phyloP scores from a whole-genome alignment of 192 early-diverging fungal genomes.

The Radiomyces spectabilis region DNA sequence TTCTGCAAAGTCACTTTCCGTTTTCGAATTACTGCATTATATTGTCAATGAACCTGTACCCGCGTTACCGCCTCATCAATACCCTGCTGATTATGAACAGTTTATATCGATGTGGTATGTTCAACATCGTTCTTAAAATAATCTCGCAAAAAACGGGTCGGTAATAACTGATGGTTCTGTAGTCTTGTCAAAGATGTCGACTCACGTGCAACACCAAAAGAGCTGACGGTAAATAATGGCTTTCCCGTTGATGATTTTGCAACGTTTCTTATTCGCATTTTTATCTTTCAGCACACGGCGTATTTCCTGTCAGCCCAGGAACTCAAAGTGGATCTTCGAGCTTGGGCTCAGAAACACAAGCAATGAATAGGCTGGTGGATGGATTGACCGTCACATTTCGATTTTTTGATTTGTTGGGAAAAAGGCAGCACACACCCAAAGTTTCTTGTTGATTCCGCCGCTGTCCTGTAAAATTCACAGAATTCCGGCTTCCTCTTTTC shows the following conservation, averaged over 20 bases:
- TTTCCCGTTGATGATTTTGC: too few species aligned
- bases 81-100: conserved; percentile 51
- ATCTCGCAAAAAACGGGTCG: background rate
- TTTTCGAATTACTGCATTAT: conserved; percentile 90
- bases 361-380: too few species aligned
- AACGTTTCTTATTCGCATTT: too few species aligned
- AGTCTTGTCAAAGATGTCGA: conserved; percentile 40
- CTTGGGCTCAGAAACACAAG: too few species aligned
- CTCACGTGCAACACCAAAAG: conserved; percentile 36
- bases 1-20: conserved; percentile 31
- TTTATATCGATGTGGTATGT: conserved; percentile 60
- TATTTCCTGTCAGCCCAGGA: too few species aligned
- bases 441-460: too few species aligned
- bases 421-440: too few species aligned
- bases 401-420: too few species aligned
- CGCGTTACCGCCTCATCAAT: conserved; percentile 14
- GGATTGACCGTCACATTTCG: too few species aligned
- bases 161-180: background rate
- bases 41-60: conserved; percentile 88
- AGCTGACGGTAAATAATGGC: background rate
- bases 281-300: too few species aligned
- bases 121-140: conserved; percentile 13
- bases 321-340: too few species aligned
- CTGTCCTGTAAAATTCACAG: background rate
- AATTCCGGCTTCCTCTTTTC: background rate